Evolutionary conservation across 225 moss, liverwort and hornwort species (phyloP), one percentile per base, ranked within the genome.

Genomic region (Pseudisothecium myosuroides): DNA sequence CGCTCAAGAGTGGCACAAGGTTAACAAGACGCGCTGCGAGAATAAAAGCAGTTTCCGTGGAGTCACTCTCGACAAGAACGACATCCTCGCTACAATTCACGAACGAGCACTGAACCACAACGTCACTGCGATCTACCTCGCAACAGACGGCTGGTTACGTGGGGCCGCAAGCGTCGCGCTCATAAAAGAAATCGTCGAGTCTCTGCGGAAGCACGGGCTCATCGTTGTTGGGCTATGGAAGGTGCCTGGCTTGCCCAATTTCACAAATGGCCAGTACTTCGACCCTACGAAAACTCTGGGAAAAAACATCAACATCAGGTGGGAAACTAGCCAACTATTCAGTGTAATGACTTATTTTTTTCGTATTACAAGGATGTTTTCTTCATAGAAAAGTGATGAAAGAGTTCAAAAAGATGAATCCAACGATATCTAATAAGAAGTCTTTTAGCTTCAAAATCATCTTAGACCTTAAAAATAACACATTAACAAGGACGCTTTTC

Each of bases 131-230:
- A 80, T 98, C 27, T 98, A 98, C 83, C 92, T 98, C 47, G 94
- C 98, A 8, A 96, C 98, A 18, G 98, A 98, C 60, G 98, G 98
- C 32, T 98, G 95, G 94, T 87, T 98, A 59, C 96, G 98, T 15
- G 97, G 95, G 11, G 31, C 39, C 1, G 85, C 47, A 8, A 91
- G 95, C 72, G 16, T 81, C 52, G 91, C 56, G 4, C 93, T 94
- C 27, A 17, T 98, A 12, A 94, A 86, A 78, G 92, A 91, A 89
- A 88, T 92, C 41, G 93, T 98, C 17, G 87, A 93, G 80, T 68
- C 91, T 23, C 79, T 97, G 56, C 95, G 96, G 65, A 88, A 56
- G 69, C 95, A 87, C 56, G 73, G 91, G 39, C 78, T 98, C 71
- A 86, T 54, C 8, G 95, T 98, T 22, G 91, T 92, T 5, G 98